Evolutionary conservation across 2,329 filamentous ascomycete species (phyloP), one percentile per base, ranked within the genome.

Genomic region (Macrophomina pseudophaseolina): DNA sequence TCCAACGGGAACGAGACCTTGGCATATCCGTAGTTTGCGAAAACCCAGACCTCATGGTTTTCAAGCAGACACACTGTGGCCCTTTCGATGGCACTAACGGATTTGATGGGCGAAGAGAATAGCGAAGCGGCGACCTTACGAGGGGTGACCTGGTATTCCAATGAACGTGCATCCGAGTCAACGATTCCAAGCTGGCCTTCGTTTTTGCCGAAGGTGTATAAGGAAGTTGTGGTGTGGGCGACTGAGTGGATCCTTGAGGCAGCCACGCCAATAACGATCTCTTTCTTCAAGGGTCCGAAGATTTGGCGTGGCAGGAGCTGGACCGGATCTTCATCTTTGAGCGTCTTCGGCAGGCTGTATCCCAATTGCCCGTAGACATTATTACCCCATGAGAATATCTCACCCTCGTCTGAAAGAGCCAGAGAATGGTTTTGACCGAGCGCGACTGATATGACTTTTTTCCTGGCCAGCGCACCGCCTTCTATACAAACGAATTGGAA

Each of bases 181-280:
- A 97, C 93, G 64, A 99, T 85, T 5, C 93, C 95, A 54, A 99
- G 86, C 76, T 99, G 95, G 1, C 95, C 95, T 71, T 93, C 89
- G 72, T 98, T 99, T 73, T 95, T 96, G 28, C 95, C 95, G 85
- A 97, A 99, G 2, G 93, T 97, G 75, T 92, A 99, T 1, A 99
- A 81, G 1, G 92, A 92, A 0, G 88, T 87, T 1, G 86, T 85
- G 0, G 93, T 97, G 73, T 95, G 91, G 0, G 93, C 92, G 3
- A 96, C 94, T 0, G 95, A 98, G 79, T 99, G 95, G 46, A 97
- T 89, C 0, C 92, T 85, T 1, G 95, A 98, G 6, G 95, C 94
- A 1, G 95, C 93, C 66, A 94, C 87, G 0, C 95, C 95, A 28
- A 91, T 78, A 16, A 98, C 87, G 1, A 82, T 76, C 75, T 98